A percentile compares a stretch with the other conserved stretches of the same genome.
phyloP scores from a whole-genome alignment of 208 protist species.

The Porcisia deanei region DNA sequence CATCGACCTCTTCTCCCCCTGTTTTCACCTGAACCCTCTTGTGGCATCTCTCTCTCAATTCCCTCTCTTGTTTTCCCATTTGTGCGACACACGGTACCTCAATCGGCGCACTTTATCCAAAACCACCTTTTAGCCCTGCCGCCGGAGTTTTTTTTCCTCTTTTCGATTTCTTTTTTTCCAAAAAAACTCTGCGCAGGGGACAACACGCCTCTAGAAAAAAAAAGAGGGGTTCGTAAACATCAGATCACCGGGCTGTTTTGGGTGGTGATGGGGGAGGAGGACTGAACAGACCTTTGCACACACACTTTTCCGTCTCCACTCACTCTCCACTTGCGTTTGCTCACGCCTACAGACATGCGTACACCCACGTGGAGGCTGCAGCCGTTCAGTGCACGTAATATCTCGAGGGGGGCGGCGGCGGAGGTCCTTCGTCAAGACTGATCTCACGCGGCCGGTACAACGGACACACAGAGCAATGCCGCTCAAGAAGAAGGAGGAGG shows the following conservation, averaged over 20 bases:
- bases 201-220: neutral
- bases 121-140: neutral
- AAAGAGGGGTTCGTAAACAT: too few relatives aligned
- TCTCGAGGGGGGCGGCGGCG: too few relatives aligned
- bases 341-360: neutral
- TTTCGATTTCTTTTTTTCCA: neutral
- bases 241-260: too few relatives aligned
- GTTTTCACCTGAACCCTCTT: too few relatives aligned
- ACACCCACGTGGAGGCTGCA: neutral
- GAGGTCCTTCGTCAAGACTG: neutral
- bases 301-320: neutral
- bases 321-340: neutral
- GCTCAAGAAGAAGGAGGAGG: slow-evolving; percentile 55
- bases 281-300: neutral
- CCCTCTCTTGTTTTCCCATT: too few relatives aligned
- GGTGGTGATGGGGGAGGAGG: neutral
- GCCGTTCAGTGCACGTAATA: neutral
- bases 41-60: too few relatives aligned
- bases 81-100: too few relatives aligned
- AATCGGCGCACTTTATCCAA: too few relatives aligned
- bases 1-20: too few relatives aligned
- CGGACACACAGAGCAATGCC: slow-evolving; percentile 14
- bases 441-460: neutral
- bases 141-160: neutral
- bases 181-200: neutral